These are phyloP conservation scores for Rhododendron ovatum DNA, from an alignment of 148 eudicot genomes.

Conservation along the genomic window DNA sequence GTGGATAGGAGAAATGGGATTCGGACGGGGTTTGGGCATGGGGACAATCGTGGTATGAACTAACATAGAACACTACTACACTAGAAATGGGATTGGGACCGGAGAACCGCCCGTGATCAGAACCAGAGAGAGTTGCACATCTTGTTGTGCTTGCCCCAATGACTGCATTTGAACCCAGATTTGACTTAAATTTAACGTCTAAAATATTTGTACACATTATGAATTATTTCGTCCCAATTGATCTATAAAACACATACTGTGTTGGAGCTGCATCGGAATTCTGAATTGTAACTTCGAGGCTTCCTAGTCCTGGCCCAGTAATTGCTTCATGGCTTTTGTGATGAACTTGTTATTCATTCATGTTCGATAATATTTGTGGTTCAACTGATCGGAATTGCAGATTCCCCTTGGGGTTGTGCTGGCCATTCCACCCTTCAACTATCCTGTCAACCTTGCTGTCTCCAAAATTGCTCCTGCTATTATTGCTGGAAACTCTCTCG, in stretches of 20 bases:
- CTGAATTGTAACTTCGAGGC: background rate
- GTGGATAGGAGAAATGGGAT: background rate
- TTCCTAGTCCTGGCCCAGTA: background rate
- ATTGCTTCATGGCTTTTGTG: background rate
- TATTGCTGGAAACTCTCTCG: conserved; percentile 93
- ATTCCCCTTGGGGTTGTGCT: conserved; percentile 87
- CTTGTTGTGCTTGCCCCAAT: background rate
- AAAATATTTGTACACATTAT: background rate
- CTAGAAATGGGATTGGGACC: background rate
- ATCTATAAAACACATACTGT: background rate
- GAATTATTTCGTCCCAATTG: background rate
- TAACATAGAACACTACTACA: background rate
- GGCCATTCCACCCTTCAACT: conserved; percentile 96
- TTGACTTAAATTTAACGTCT: background rate
- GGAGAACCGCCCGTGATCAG: background rate
- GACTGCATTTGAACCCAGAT: background rate
- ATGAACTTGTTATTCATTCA: background rate
- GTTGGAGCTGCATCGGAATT: conserved; percentile 4
- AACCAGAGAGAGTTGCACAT: background rate
- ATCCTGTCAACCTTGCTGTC: conserved; percentile 97
- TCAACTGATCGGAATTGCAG: conserved; percentile 23
- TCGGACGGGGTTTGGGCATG: background rate
- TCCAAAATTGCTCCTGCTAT: conserved; percentile 95
- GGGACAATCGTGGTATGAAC: background rate
- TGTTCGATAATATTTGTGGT: background rate